Evolutionary conservation across 176 grass and related monocot species (phyloP), one percentile per base, ranked within the genome.

Genomic region (Rhipidocladum racemiflorum): DNA sequence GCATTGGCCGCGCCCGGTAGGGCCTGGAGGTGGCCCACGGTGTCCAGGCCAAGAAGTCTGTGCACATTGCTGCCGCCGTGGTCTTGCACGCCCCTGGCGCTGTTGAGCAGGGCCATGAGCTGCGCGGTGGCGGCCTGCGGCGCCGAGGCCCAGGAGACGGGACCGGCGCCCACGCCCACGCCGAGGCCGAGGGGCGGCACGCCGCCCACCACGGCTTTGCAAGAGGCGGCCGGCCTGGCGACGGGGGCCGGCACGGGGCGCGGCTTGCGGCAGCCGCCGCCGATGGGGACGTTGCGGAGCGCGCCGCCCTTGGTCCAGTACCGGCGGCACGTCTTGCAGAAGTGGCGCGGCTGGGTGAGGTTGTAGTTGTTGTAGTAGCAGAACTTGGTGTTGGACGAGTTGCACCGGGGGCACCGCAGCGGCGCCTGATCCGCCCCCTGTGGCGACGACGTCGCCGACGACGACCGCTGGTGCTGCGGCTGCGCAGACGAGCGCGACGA

Each of bases 291-390:
- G 78, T 93, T 93, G 74, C 91, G 91, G 68, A 93, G 91, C 73
- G 91, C 91, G 74, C 91, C 91, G 69, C 91, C 91, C 84, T 93
- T 90, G 82, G 91, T 93, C 91, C 91, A 93, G 88, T 93, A 93
- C 9, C 91, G 91, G 74, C 91, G 91, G 91, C 91, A 93, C 3
- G 91, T 93, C 88, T 90, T 93, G 88, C 91, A 93, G 91, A 93
- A 93, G 85, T 93, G 91, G 82, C 91, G 88, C 15, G 91, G 91
- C 85, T 93, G 91, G 62, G 91, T 88, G 60, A 85, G 88, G 85
- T 88, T 90, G 78, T 90, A 90, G 85, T 93, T 93, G 85, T 93
- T 93, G 91, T 90, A 93, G 88, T 93, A 93, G 88, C 91, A 93
- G 88, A 93, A 93, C 86, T 93, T 93, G 88, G 91, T 93, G 88